A percentile compares a stretch with the other conserved stretches of the same genome.
phyloP scores from a whole-genome alignment of 495 filamentous ascomycete species.

The Podospora pseudocomata region DNA sequence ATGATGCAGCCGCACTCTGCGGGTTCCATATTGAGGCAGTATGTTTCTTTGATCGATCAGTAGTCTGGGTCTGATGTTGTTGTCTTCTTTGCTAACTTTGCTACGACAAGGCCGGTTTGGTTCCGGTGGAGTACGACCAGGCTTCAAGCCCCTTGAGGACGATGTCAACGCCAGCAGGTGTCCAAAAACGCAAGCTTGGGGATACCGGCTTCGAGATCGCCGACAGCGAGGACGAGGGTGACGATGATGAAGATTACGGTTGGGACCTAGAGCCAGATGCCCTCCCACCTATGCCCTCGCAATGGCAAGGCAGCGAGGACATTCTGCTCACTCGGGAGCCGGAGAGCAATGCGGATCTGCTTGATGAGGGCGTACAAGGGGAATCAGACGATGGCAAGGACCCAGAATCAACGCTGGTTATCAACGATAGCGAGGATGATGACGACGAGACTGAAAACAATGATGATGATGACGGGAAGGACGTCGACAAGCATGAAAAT shows the following conservation, averaged over 20 bases:
- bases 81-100: conserved; percentile 21
- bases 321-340: conserved; percentile 37
- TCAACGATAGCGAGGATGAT: not conserved
- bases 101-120: conserved; percentile 25
- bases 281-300: conserved; percentile 44
- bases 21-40: conserved; percentile 43
- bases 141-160: conserved; percentile 15
- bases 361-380: not conserved
- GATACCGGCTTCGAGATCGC: conserved; percentile 45
- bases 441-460: not conserved
- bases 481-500: not conserved
- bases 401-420: not conserved
- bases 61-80: not conserved
- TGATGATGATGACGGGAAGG: not conserved
- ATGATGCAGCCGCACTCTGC: conserved; percentile 29
- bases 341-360: conserved; percentile 29
- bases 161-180: conserved; percentile 27
- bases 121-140: conserved; percentile 25
- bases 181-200: conserved; percentile 43
- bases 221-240: conserved; percentile 47
- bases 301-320: conserved; percentile 53
- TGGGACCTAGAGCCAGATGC: conserved; percentile 46
- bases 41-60: conserved; percentile 17
- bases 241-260: conserved; percentile 51
- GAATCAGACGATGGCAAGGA: conserved; percentile 5